Percentiles rank a stretch among this genome's conserved stretches.
Conservation (phyloP, 805 yeast species). For the Maudiozyma turicensis region DNA sequence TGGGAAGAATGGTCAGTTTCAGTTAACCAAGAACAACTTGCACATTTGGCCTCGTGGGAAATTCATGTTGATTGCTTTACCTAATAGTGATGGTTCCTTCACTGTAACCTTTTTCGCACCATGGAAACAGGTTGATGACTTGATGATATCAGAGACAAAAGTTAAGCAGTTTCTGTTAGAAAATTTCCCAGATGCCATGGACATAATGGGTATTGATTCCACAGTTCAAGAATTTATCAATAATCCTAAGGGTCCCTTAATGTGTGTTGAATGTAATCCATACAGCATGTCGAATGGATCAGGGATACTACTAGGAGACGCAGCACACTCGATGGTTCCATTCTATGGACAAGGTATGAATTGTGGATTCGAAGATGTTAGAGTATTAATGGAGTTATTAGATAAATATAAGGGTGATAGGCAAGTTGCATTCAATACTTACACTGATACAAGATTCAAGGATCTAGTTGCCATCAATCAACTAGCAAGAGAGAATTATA, state of each 20-base stretch:
- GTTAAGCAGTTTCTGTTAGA: conserved; percentile 44
- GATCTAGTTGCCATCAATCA: conserved; percentile 71
- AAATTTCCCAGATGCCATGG: conserved; percentile 68
- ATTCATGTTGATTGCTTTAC: conserved; percentile 82
- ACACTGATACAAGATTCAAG: conserved; percentile 44
- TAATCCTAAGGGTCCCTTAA: conserved; percentile 69
- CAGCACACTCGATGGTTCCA: conserved; percentile 97
- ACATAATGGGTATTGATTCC: conserved; percentile 50
- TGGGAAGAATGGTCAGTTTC: conserved; percentile 33
- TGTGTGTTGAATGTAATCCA: conserved; percentile 61
- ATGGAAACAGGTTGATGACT: conserved; percentile 50
- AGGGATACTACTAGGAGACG: conserved; percentile 75
- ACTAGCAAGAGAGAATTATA: conserved; percentile 70
- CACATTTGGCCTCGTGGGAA: conserved; percentile 90
- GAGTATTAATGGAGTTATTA: conserved; percentile 47
- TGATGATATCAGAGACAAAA: conserved; percentile 30
- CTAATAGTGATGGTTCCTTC: conserved; percentile 78
- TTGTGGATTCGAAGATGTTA: conserved; percentile 88
- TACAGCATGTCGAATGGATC: conserved; percentile 52
- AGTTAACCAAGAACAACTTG: conserved; percentile 61
- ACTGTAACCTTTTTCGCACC: conserved; percentile 87
- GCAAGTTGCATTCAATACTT: conserved; percentile 41
- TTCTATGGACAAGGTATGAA: conserved; percentile 97
- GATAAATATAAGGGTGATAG: conserved; percentile 34
- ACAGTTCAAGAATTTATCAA: conserved; percentile 41